Base-by-base conservation (phyloP, 2,329 filamentous ascomycete species). In the Aureobasidium melanogenum region DNA sequence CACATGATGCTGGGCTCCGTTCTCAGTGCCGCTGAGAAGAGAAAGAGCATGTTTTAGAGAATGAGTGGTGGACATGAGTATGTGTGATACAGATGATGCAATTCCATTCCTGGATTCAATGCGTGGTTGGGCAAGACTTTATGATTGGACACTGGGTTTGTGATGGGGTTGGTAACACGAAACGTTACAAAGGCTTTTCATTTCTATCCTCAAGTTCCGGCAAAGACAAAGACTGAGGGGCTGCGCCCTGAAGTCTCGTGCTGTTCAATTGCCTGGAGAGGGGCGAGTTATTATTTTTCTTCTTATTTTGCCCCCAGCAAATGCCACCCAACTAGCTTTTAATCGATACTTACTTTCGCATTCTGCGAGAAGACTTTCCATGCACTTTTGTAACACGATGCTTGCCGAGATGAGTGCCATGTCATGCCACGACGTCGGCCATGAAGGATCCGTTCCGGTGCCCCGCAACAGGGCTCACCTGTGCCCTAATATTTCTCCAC, bases 1-100 rank as follows among this genome's bases (percentile, higher is more conserved):
- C 92, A 88, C 80, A 88, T 88, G 67, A 88, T 91, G 59, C 88
- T 91, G 81, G 84, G 96, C 5, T 36, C 32, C 71, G 88, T 97
- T 67, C 82, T 97, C 67, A 92, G 85, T 73, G 88, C 87, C 72
- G 87, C 86, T 64, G 91, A 96, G 80, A 96, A 96, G 84, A 88
- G 91, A 75, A 95, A 91, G 82, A 88, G 83, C 75, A 75, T 84
- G 71, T 82, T 82, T 70, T 87, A 68, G 60, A 8, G 8, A 79
- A 34, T 19, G 44, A 28, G 28, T 7, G 54, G 39, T 46, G 52
- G 30, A 38, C 3, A 24, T 44, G 7, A 14, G 32, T 26, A 47
- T 26, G 39, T 19, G 12, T 15, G 19, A 57, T n/a, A 57, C 54
- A 47, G 41, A 57, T 26, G 30, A 57, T n/a, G 54, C 39, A 47